Conservation (phyloP, 2,329 filamentous ascomycete genomes). For the Stemphylium lycopersici region DNA sequence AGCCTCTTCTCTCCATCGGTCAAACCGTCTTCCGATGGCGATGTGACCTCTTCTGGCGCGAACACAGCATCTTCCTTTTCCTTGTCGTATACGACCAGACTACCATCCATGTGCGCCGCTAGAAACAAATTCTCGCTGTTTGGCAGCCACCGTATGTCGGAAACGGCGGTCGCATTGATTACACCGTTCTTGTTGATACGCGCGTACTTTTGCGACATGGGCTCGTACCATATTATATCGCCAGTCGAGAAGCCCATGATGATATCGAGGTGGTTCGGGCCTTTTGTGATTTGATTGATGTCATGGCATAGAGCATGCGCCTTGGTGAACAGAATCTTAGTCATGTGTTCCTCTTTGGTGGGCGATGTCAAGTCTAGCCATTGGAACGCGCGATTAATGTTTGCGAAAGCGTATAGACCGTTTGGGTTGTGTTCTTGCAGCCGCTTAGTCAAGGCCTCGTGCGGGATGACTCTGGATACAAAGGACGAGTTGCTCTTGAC, state of each 20-base stretch:
- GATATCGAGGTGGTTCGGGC: conserved; percentile 79
- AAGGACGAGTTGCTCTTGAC: conserved; percentile 98
- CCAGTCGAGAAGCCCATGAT: conserved; percentile 96
- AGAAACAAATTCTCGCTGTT: conserved; percentile 93
- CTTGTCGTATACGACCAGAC: conserved; percentile 93
- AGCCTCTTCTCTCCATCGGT: conserved; percentile 41
- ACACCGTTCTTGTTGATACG: conserved; percentile 95
- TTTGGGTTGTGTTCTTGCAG: conserved; percentile 78
- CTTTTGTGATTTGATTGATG: conserved; percentile 83
- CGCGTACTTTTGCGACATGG: conserved; percentile 93
- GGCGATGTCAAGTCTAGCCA: conserved; percentile 89
- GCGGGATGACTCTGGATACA: conserved; percentile 92
- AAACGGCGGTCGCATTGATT: conserved; percentile 84
- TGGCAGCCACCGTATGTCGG: conserved; percentile 90
- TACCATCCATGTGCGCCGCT: conserved; percentile 89
- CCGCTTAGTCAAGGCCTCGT: conserved; percentile 79
- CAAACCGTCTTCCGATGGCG: conserved; percentile 32
- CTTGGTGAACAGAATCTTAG: conserved; percentile 96
- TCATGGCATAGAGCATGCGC: conserved; percentile 95
- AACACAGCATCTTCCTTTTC: conserved; percentile 90
- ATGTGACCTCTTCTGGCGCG: conserved; percentile 65
- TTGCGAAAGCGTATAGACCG: conserved; percentile 89
- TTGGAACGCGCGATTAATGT: conserved; percentile 93
- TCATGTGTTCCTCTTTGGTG: conserved; percentile 84
- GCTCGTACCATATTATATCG: conserved; percentile 98